Evolutionary conservation across 192 early-diverging fungal species (phyloP).

Genomic region (Irineochytrium annulatum): DNA sequence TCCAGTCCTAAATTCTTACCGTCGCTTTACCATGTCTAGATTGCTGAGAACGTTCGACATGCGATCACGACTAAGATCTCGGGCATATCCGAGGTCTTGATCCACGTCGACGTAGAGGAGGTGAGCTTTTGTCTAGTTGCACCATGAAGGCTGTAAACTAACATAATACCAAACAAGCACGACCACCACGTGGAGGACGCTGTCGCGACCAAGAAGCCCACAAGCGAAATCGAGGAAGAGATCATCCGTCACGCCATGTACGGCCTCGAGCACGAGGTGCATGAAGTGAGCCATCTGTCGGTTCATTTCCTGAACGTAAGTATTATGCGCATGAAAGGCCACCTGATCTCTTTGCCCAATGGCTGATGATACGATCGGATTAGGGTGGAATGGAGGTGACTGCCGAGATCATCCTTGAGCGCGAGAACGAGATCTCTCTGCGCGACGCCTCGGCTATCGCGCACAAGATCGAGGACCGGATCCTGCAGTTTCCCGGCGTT

Average conservation of each 20-base stretch:
- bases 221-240: conserved; percentile 20
- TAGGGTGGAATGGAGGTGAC: conserved; percentile 13
- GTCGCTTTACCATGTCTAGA: conserved; percentile 22
- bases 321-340: background rate
- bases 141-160: background rate
- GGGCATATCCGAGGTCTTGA: conserved; percentile 27
- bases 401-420: conserved; percentile 13
- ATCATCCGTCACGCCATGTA: conserved; percentile 7
- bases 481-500: conserved; percentile 11
- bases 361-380: background rate
- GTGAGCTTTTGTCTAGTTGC: background rate
- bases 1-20: background rate
- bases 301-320: conserved; percentile 30
- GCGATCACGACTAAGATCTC: conserved; percentile 15
- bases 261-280: conserved; percentile 14
- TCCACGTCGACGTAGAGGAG: conserved; percentile 33
- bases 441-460: conserved; percentile 9
- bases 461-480: background rate
- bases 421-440: background rate
- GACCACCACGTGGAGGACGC: conserved; percentile 11
- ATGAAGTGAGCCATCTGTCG: conserved; percentile 18
- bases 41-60: conserved; percentile 28
- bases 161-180: background rate
- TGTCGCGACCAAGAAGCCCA: conserved; percentile 7
- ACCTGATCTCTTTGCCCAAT: background rate